Evolutionary conservation across 768 basidiomycete species (phyloP), one percentile per base, ranked within the genome.

Genomic region (Gymnopilus dilepis): DNA sequence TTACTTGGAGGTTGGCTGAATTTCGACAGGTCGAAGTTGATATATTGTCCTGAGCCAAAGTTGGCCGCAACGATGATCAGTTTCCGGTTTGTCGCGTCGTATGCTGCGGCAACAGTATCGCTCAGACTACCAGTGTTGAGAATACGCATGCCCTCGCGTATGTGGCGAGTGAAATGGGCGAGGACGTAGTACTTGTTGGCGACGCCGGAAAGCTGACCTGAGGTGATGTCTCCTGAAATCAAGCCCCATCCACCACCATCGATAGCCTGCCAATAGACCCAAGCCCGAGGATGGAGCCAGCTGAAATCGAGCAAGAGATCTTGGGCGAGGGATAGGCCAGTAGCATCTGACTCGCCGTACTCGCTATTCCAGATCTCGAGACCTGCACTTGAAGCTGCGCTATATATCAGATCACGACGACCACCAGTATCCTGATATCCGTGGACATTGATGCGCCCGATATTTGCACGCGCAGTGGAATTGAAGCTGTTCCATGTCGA

Each of bases 201-300:
- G 38, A 63, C 65, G 59, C 33, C 42, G 17, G 61, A 40, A 24
- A 66, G 65, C n/a, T 41, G 26, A 28, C 54, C 54, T 11, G 56
- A 45, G 24, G 60, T 56, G 26, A 66, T 59, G 52, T 66, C 52
- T 1, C 61, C 65, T 0, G 41, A 51, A n/a, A 66, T 63, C 38
- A 66, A 38, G 1, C 65, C 65, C 65, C 65, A 66, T 0, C 65
- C 65, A 8, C 59, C 24, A 2, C n/a, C 30, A 41, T 66, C 65
- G 24, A 66, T 56, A 19, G 65, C 65, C 33, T 66, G 65, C 65
- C 65, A 66, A 55, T 66, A 66, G 17, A 59, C 60, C 65, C 65
- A 66, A 3, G 62, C 65, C 4, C 56, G 58, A 8, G 65, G 65
- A 59, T 66, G 65, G 30, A 66, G 51, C 65, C 65, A 66, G 37